Evolutionary conservation across 2,329 filamentous ascomycete genomes (phyloP), one percentile per base, ranked within the genome.

Genomic region (Hypomyces rosellus): DNA sequence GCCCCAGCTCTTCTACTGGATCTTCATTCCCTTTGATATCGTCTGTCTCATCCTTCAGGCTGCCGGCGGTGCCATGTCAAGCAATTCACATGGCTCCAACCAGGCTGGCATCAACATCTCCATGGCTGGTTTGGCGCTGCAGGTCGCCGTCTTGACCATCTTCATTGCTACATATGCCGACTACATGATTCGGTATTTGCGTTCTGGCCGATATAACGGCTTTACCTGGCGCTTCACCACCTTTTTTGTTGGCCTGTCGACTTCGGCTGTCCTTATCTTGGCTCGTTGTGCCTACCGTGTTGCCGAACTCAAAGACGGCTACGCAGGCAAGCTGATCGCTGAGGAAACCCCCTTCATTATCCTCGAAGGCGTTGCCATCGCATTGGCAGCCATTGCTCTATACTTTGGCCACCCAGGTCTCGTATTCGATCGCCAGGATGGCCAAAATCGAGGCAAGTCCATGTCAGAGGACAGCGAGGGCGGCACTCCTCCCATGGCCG

Each of bases 241-340:
- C 51, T 86, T 85, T 63, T 68, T 82, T 43, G 50, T 61, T n/a
- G 78, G 75, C 40, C 68, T 85, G 22, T 61, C 67, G 0, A 58
- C 77, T 8, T 73, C 82, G 9, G 80, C 81, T 33, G 43, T 84
- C 6, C 72, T 78, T 42, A 81, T 88, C 59, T 74, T 86, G 43
- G 73, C 78, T 20, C 74, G 85, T 41, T 85, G 80, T 58, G 73
- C 78, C 46, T 87, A 81, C 64, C 78, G 85, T 52, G 80, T 86
- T 34, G 78, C 77, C 5, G 85, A 88, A 71, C 68, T 88, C 48
- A 76, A 74, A 54, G 74, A 83, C 34, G 84, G 84, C 4, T 88
- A 83, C 69, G 38, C 60, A 20, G 81, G 81, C 1, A 61, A 68
- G 1, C 63, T 85, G 54, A 80, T 85, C 49, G 65, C 64, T 50